These are phyloP conservation scores for Tylopilus intermedius DNA, from an alignment of 768 basidiomycete genomes.

Conservation along the genomic window DNA sequence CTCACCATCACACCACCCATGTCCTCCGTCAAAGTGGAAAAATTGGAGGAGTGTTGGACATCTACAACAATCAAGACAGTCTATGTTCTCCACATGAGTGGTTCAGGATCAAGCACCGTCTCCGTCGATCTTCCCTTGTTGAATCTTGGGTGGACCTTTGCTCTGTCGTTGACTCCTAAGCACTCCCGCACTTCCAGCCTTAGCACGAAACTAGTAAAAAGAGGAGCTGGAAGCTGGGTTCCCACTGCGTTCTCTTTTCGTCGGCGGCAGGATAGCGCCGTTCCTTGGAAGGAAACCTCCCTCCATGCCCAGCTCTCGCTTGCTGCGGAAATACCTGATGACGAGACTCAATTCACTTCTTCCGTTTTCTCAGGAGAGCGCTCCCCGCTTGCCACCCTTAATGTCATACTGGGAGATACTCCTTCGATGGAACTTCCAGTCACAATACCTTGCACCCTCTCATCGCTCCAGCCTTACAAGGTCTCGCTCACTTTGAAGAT, in stretches of 20 bases:
- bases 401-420: conserved; percentile 1
- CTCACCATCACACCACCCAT: neutral
- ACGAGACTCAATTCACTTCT: too few relatives aligned
- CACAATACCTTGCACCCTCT: neutral
- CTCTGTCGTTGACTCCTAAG: conserved; percentile 6
- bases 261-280: neutral
- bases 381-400: neutral
- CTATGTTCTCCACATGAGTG: neutral
- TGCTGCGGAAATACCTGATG: too few relatives aligned
- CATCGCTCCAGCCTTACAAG: neutral
- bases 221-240: neutral
- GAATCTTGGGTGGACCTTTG: conserved; percentile 15
- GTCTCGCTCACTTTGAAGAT: conserved; percentile 12
- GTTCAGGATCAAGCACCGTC: neutral
- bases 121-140: conserved; percentile 11
- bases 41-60: conserved; percentile 15
- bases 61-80: conserved; percentile 7
- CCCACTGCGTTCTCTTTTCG: conserved; percentile 9
- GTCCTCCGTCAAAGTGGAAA: neutral
- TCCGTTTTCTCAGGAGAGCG: neutral
- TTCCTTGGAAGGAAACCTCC: conserved; percentile 11
- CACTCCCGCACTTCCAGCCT: too few relatives aligned
- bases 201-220: too few relatives aligned
- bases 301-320: conserved; percentile 11
- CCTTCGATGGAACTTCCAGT: neutral